These are phyloP conservation scores for Rhodotorula sphaerocarpa DNA, from an alignment of 768 basidiomycete species.

Conservation along the genomic window DNA sequence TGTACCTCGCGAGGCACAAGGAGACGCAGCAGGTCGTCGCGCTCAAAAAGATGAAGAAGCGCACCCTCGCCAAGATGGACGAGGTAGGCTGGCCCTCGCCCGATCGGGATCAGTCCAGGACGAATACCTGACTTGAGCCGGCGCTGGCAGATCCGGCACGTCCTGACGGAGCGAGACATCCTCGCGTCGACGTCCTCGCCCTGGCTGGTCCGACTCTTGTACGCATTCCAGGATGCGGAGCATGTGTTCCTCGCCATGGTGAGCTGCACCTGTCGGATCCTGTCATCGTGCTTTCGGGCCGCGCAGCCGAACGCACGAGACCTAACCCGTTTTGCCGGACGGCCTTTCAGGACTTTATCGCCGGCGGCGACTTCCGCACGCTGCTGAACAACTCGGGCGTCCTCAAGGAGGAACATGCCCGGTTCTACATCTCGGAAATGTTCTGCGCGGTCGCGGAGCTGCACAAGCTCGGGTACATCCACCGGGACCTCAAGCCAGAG, in stretches of 20 bases:
- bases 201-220: slow-evolving; percentile 88
- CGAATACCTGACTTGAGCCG: too few species aligned
- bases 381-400: slow-evolving; percentile 96
- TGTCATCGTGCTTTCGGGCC: too few species aligned
- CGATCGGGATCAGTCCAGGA: too few species aligned
- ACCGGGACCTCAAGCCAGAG: slow-evolving; percentile 96
- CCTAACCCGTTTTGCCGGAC: not conserved
- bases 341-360: slow-evolving; percentile 67
- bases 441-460: slow-evolving; percentile 86
- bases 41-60: slow-evolving; percentile 92
- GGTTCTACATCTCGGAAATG: slow-evolving; percentile 98
- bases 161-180: slow-evolving; percentile 94
- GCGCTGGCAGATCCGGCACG: slow-evolving; percentile 83
- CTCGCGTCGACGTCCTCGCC: slow-evolving; percentile 93
- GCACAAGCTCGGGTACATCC: slow-evolving; percentile 95
- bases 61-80: slow-evolving; percentile 94
- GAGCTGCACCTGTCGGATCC: slow-evolving; percentile 8
- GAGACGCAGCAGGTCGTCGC: slow-evolving; percentile 96
- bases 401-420: slow-evolving; percentile 90
- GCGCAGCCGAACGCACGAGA: not conserved
- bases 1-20: slow-evolving; percentile 86
- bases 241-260: slow-evolving; percentile 92
- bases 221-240: slow-evolving; percentile 89
- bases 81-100: slow-evolving; percentile 55
- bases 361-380: slow-evolving; percentile 95